Evolutionary conservation across 2,329 filamentous ascomycete species (phyloP).

Genomic region (Aspergillus sp.): DNA sequence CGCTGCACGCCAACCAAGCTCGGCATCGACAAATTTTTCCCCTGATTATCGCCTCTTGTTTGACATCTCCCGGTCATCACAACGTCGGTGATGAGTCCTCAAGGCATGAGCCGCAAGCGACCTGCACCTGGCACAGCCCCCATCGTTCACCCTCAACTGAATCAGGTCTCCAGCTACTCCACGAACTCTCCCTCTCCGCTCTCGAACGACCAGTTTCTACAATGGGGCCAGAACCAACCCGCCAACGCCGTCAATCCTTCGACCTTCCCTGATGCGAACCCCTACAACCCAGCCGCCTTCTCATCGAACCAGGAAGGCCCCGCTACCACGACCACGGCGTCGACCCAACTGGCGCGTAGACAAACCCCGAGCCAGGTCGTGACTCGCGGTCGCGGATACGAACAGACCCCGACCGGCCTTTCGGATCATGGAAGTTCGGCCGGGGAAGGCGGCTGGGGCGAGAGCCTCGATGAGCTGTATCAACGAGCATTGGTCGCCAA

Average conservation of each 20-base stretch:
- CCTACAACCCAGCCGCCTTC: slow-evolving; percentile 28
- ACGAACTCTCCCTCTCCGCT: slow-evolving; percentile 43
- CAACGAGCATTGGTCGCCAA: slow-evolving; percentile 78
- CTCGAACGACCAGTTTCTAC: slow-evolving; percentile 54
- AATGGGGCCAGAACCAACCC: slow-evolving; percentile 52
- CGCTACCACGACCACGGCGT: slow-evolving; percentile 43
- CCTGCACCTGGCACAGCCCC: slow-evolving; percentile 70
- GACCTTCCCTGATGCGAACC: slow-evolving; percentile 42
- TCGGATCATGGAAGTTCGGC: slow-evolving; percentile 26
- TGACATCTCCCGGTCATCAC: slow-evolving; percentile 8
- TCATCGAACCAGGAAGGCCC: slow-evolving; percentile 51
- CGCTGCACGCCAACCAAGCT: too few relatives aligned
- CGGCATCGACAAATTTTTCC: neutral
- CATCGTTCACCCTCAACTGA: slow-evolving; percentile 55
- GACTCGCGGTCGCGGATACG: slow-evolving; percentile 38
- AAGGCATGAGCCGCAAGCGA: slow-evolving; percentile 62
- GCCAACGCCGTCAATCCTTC: slow-evolving; percentile 26
- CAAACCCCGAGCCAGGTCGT: slow-evolving; percentile 39
- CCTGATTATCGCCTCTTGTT: neutral
- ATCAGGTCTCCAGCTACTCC: slow-evolving; percentile 50
- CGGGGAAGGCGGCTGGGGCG: slow-evolving; percentile 42
- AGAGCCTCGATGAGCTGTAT: slow-evolving; percentile 77
- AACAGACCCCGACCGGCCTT: slow-evolving; percentile 31
- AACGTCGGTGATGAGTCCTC: slow-evolving; percentile 36
- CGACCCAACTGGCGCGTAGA: slow-evolving; percentile 44